Conservation (phyloP, 2,329 filamentous ascomycete species). For the Xylariaceae sp. region DNA sequence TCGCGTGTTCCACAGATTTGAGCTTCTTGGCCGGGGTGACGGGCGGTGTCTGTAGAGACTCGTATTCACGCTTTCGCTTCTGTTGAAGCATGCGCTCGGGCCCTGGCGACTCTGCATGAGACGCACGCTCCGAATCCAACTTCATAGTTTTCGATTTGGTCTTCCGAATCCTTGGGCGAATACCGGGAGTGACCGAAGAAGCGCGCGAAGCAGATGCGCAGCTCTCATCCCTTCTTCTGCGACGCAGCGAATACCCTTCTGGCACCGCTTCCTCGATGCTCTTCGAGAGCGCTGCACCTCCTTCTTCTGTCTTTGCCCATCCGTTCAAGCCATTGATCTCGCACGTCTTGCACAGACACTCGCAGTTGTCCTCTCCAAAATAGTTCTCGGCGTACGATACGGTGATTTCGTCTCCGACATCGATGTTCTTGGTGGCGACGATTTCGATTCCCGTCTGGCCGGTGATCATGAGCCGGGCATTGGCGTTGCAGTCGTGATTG, state of each 20-base stretch:
- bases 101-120: slow-evolving; percentile 22
- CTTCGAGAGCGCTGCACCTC: slow-evolving; percentile 35
- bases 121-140: slow-evolving; percentile 25
- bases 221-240: slow-evolving; percentile 44
- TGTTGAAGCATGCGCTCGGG: slow-evolving; percentile 18
- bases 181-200: slow-evolving; percentile 48
- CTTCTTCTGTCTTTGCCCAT: slow-evolving; percentile 58
- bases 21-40: slow-evolving; percentile 46
- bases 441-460: slow-evolving; percentile 87
- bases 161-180: slow-evolving; percentile 43
- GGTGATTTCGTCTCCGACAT: slow-evolving; percentile 87
- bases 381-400: slow-evolving; percentile 95
- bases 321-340: slow-evolving; percentile 71
- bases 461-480: slow-evolving; percentile 77
- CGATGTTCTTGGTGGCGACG: slow-evolving; percentile 73
- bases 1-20: slow-evolving; percentile 29
- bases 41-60: slow-evolving; percentile 44
- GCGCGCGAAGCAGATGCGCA: slow-evolving; percentile 45
- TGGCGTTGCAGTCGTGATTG: slow-evolving; percentile 94
- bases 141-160: slow-evolving; percentile 27
- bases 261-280: slow-evolving; percentile 46
- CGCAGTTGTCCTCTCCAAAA: slow-evolving; percentile 90
- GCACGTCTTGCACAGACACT: slow-evolving; percentile 86
- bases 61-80: slow-evolving; percentile 36
- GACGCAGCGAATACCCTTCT: slow-evolving; percentile 50